phyloP scores from a whole-genome alignment of 2,329 filamentous ascomycete genomes.

The Basipetospora chlamydospora region DNA sequence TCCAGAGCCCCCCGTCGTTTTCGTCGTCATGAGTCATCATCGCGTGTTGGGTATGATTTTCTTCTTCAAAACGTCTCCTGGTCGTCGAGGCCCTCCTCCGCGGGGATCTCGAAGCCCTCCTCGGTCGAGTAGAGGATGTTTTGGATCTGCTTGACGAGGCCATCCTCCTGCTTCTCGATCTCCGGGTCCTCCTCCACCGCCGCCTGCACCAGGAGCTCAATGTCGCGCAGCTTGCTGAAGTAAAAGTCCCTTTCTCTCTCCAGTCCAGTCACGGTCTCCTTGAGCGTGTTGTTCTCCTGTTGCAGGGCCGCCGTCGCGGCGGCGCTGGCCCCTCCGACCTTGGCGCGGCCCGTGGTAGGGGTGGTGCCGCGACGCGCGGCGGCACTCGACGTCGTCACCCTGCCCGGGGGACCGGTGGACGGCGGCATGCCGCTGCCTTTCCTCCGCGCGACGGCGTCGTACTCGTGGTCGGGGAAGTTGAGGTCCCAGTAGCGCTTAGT shows the following conservation, averaged over 20 bases:
- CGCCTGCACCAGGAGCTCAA: constrained; percentile 86
- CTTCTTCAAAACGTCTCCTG: constrained; percentile 81
- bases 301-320: constrained; percentile 52
- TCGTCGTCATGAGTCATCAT: neutral
- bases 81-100: constrained; percentile 59
- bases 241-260: constrained; percentile 98
- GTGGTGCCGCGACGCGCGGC: constrained; percentile 39
- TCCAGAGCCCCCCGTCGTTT: too few relatives aligned
- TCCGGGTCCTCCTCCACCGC: constrained; percentile 86
- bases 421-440: constrained; percentile 57
- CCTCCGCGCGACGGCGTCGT: constrained; percentile 75
- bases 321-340: constrained; percentile 30
- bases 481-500: constrained; percentile 96
- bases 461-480: constrained; percentile 92
- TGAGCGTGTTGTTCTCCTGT: constrained; percentile 74
- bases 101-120: constrained; percentile 80
- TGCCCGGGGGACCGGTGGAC: constrained; percentile 29
- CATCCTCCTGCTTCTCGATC: constrained; percentile 84
- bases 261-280: constrained; percentile 87
- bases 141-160: constrained; percentile 90
- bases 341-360: constrained; percentile 35
- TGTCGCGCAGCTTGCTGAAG: constrained; percentile 96
- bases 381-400: constrained; percentile 33
- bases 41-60: constrained; percentile 13
- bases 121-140: constrained; percentile 95